A percentile compares a stretch with the other conserved stretches of the same genome.
Evolutionary conservation across 768 basidiomycete species (phyloP).

Genomic region (Suillus sp.): DNA sequence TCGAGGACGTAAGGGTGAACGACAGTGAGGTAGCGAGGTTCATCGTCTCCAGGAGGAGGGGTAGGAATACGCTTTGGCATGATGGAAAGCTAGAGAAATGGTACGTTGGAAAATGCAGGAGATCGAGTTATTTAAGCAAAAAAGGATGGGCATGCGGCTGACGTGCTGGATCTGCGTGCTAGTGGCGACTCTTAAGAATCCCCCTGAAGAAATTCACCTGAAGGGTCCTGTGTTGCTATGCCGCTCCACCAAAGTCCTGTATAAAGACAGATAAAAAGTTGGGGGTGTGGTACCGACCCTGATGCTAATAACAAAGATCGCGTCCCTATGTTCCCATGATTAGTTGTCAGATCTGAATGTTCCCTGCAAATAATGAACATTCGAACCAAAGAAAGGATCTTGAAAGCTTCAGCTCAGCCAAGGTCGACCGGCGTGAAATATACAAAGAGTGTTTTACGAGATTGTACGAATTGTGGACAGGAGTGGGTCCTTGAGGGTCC

Average conservation of each 20-base stretch:
- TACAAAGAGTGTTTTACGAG: not conserved
- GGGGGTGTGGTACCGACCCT: not conserved
- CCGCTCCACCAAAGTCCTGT: not conserved
- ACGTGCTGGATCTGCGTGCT: conserved; percentile 5
- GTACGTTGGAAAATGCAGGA: not conserved
- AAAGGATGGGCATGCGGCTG: conserved; percentile 9
- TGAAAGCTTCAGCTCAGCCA: not conserved
- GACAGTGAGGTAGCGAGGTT: conserved; percentile 47
- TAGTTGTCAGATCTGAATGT: not conserved
- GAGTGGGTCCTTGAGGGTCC: conserved; percentile 7
- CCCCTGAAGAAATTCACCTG: not conserved
- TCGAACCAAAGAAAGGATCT: not conserved
- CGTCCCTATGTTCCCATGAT: not conserved
- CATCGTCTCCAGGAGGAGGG: conserved; percentile 46
- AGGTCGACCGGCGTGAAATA: not conserved
- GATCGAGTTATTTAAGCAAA: conserved; percentile 1
- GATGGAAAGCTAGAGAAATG: conserved; percentile 13
- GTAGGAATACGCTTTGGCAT: conserved; percentile 47
- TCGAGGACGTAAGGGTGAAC: conserved; percentile 44
- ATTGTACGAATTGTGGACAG: not conserved
- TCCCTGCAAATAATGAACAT: not conserved
- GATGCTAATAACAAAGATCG: not conserved
- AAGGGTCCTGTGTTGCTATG: not conserved
- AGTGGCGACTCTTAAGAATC: conserved; percentile 1
- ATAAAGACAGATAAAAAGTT: conserved; percentile 4